A percentile compares a stretch with the other conserved stretches of the same genome.
These are phyloP conservation scores for Canavalia ensiformis DNA, from an alignment of 306 rosid genomes.

Conservation along the genomic window DNA sequence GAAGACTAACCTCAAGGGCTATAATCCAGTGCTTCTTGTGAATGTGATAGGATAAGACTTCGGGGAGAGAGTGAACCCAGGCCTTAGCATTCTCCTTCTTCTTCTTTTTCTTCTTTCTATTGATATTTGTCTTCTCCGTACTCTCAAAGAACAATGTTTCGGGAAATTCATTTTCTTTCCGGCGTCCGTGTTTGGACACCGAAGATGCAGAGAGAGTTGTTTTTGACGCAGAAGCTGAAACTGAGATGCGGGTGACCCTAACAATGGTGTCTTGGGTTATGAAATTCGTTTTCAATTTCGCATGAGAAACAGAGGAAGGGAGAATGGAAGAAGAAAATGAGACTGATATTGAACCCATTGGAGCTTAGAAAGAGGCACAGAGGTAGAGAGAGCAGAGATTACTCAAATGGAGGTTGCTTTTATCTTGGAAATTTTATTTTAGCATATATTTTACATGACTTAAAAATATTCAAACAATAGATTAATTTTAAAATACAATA, in stretches of 20 bases:
- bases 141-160: conserved; percentile 47
- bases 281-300: conserved; percentile 22
- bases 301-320: conserved; percentile 41
- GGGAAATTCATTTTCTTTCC: conserved; percentile 73
- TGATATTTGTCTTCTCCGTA: conserved; percentile 50
- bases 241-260: conserved; percentile 52
- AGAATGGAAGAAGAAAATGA: conserved; percentile 69
- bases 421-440: too few relatives aligned
- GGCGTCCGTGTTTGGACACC: conserved; percentile 52
- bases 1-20: conserved; percentile 70
- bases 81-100: conserved; percentile 63
- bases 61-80: conserved; percentile 82
- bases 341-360: conserved; percentile 62
- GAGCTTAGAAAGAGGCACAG: too few relatives aligned
- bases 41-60: conserved; percentile 65
- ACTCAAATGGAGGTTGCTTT: too few relatives aligned
- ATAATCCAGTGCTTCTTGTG: conserved; percentile 73
- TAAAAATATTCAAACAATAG: too few relatives aligned
- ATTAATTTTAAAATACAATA: too few relatives aligned
- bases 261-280: conserved; percentile 41
- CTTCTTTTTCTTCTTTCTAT: conserved; percentile 71
- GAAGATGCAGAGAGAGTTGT: conserved; percentile 41
- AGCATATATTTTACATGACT: too few relatives aligned
- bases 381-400: too few relatives aligned
- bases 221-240: conserved; percentile 53